Conservation (phyloP, 1,284 basidiomycete species). For the Microbotryum silenes-acaulis region DNA sequence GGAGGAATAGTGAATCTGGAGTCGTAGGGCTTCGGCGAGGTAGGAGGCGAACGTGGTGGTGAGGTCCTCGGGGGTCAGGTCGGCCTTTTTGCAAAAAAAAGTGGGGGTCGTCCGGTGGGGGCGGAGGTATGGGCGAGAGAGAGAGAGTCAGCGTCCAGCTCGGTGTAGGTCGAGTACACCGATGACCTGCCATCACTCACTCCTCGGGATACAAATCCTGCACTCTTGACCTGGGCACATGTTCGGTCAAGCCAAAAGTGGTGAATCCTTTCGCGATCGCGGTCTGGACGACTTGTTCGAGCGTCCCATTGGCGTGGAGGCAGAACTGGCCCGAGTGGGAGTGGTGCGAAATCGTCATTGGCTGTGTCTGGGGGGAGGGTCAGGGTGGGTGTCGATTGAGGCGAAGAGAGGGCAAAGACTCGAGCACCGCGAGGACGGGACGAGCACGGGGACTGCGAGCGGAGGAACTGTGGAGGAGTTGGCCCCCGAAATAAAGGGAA, state of each 20-base stretch:
- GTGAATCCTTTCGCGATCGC: slow-evolving; percentile 72
- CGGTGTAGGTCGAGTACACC: neutral
- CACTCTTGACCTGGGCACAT: slow-evolving; percentile 74
- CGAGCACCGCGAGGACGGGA: too few species aligned
- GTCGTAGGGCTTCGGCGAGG: slow-evolving; percentile 63
- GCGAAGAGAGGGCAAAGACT: too few species aligned
- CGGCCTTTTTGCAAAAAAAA: slow-evolving; percentile 13
- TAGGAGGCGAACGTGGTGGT: slow-evolving; percentile 60
- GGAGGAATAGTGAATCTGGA: slow-evolving; percentile 55
- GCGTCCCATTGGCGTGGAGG: slow-evolving; percentile 68
- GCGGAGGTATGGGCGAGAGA: slow-evolving; percentile 36
- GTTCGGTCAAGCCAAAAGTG: slow-evolving; percentile 85
- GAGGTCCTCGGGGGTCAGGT: slow-evolving; percentile 36
- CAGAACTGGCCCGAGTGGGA: slow-evolving; percentile 97
- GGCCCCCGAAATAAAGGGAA: too few species aligned
- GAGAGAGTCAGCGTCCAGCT: slow-evolving; percentile 14
- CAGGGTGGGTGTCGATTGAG: too few species aligned
- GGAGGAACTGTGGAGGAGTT: too few species aligned
- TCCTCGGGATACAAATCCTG: slow-evolving; percentile 93
- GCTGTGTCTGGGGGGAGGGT: too few species aligned
- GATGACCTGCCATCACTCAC: slow-evolving; percentile 45
- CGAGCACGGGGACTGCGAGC: too few species aligned
- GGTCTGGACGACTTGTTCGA: slow-evolving; percentile 70
- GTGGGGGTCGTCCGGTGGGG: neutral
- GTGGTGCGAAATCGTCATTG: slow-evolving; percentile 83